phyloP scores from a whole-genome alignment of 116 monocot species.

The Trichopus zeylanicus region DNA sequence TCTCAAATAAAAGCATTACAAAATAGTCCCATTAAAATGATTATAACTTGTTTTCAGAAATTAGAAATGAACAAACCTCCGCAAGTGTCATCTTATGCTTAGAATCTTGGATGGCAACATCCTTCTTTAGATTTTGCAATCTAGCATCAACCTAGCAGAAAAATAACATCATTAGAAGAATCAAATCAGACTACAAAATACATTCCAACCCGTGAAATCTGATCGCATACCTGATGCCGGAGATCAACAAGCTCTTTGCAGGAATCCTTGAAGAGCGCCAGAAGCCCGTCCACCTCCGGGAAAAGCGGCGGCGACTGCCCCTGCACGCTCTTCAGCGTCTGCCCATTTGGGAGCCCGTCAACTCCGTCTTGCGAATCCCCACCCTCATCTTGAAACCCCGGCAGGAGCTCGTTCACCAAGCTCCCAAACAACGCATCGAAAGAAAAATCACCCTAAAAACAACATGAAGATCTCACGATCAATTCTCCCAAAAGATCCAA shows the following conservation, averaged over 20 bases:
- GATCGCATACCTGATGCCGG: conserved; percentile 52
- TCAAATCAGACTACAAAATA: not conserved
- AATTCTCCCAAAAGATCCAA: not conserved
- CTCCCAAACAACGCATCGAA: conserved; percentile 90
- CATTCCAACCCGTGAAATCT: not conserved
- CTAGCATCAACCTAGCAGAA: conserved; percentile 68
- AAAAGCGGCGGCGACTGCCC: conserved; percentile 48
- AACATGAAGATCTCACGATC: too few relatives aligned
- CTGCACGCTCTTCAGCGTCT: conserved; percentile 12
- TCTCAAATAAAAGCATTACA: not conserved
- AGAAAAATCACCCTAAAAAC: conserved; percentile 87
- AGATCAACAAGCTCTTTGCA: conserved; percentile 91
- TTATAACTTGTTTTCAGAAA: not conserved
- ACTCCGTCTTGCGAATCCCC: conserved; percentile 29
- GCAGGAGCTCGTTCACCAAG: conserved; percentile 82
- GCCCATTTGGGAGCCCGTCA: conserved; percentile 42
- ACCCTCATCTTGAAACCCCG: conserved; percentile 68
- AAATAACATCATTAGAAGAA: not conserved
- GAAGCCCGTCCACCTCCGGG: conserved; percentile 79
- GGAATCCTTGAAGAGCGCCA: conserved; percentile 80
- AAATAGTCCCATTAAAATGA: not conserved
- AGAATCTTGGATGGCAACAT: conserved; percentile 66
- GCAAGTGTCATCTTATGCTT: conserved; percentile 81
- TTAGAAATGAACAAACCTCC: conserved; percentile 45
- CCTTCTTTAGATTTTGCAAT: conserved; percentile 87